These are phyloP conservation scores for Parietaria judaica DNA, from an alignment of 306 rosid species.

Conservation along the genomic window DNA sequence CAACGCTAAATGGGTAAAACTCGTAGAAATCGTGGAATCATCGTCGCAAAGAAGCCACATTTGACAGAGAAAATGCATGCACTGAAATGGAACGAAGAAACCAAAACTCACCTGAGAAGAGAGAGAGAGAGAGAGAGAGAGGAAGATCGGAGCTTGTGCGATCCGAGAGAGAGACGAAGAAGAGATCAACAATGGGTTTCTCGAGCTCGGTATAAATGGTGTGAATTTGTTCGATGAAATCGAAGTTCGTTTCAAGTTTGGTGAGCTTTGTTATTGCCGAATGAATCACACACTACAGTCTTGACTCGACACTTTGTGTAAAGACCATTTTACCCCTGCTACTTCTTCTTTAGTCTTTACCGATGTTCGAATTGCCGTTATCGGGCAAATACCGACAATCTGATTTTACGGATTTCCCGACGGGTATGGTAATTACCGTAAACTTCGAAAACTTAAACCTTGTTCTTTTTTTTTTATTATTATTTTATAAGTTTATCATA, in stretches of 20 bases:
- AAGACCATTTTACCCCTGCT: constrained; percentile 9
- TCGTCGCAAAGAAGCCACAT: background rate
- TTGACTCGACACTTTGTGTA: constrained; percentile 16
- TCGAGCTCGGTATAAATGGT: too few species aligned
- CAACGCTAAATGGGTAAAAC: constrained; percentile 1
- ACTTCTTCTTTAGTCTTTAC: too few species aligned
- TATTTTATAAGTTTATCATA: too few species aligned
- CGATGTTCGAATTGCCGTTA: too few species aligned
- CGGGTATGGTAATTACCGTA: too few species aligned
- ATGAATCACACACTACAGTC: background rate
- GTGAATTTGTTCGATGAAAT: constrained; percentile 24
- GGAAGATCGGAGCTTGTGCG: background rate
- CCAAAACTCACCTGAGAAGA: constrained; percentile 11
- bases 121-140: background rate
- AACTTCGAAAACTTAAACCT: too few species aligned
- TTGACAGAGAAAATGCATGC: background rate
- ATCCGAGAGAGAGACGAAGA: background rate
- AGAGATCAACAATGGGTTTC: background rate
- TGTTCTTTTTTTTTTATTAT: too few species aligned
- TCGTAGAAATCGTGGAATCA: background rate
- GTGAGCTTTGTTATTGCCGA: constrained; percentile 4
- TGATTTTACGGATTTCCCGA: too few species aligned
- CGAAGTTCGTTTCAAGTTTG: constrained; percentile 24
- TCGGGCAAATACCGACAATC: too few species aligned
- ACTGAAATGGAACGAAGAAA: constrained; percentile 1